Conservation (phyloP, 2,329 filamentous ascomycete species). For the Fusarium vanettenii region DNA sequence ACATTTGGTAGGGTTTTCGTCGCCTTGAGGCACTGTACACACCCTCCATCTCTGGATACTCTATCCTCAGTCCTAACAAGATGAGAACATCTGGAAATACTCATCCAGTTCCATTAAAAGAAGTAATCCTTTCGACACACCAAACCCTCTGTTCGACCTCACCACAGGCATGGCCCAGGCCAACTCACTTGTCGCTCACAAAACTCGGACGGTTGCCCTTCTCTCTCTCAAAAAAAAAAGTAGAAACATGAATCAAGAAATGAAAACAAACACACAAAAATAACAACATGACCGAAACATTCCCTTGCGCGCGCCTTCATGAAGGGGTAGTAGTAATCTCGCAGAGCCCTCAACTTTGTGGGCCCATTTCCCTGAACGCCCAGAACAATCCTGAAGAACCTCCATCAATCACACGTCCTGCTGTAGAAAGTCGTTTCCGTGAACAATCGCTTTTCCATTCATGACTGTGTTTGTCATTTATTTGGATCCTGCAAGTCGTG, state of each 20-base stretch:
- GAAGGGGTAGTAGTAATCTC: slow-evolving; percentile 34
- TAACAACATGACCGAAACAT: slow-evolving; percentile 21
- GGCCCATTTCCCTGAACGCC: slow-evolving; percentile 45
- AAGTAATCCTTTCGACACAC: slow-evolving; percentile 5
- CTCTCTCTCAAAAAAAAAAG: slow-evolving; percentile 24
- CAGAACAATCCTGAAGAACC: slow-evolving; percentile 38
- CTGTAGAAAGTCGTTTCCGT: slow-evolving; percentile 30
- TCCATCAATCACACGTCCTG: slow-evolving; percentile 22
- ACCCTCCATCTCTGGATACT: slow-evolving; percentile 22
- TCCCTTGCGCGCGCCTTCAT: slow-evolving; percentile 44
- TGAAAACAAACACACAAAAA: slow-evolving; percentile 9
- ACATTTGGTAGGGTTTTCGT: slow-evolving; percentile 24
- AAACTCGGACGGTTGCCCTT: slow-evolving; percentile 13
- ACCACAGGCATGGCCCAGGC: neutral
- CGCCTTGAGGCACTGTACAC: slow-evolving; percentile 24
- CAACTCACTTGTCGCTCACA: slow-evolving; percentile 16
- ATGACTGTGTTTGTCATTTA: slow-evolving; percentile 8
- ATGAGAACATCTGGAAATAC: slow-evolving; percentile 23
- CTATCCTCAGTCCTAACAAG: slow-evolving; percentile 21
- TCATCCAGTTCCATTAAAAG: slow-evolving; percentile 24
- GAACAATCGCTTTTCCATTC: slow-evolving; percentile 24
- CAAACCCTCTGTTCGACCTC: neutral
- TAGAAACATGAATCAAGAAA: slow-evolving; percentile 30
- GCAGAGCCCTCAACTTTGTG: slow-evolving; percentile 42
- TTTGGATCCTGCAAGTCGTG: slow-evolving; percentile 18